Conservation (phyloP, 495 filamentous ascomycete species). For the Aspergillus nanangensis region DNA sequence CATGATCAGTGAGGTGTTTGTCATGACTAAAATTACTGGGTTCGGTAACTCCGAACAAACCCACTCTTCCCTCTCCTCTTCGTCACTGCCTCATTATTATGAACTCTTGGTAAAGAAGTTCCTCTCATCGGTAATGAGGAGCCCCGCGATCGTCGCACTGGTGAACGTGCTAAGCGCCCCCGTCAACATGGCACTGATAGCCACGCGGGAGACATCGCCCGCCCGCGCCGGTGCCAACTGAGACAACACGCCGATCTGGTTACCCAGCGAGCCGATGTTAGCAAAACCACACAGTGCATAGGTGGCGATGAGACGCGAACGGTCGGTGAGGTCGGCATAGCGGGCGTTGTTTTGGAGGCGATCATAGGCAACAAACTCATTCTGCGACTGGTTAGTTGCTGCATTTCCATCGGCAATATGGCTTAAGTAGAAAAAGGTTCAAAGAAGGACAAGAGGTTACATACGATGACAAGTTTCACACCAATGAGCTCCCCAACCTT, state of each 20-base stretch:
- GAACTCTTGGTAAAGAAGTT: too few relatives aligned
- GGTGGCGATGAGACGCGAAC: conserved; percentile 69
- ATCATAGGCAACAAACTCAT: conserved; percentile 62
- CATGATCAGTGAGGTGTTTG: too few relatives aligned
- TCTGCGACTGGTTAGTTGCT: conserved; percentile 26
- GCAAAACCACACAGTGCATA: conserved; percentile 73
- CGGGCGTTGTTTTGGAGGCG: conserved; percentile 37
- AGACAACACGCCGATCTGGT: conserved; percentile 78
- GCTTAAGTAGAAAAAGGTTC: too few relatives aligned
- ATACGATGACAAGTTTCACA: conserved; percentile 69
- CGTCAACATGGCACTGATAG: conserved; percentile 70
- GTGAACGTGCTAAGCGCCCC: conserved; percentile 78
- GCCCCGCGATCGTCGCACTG: conserved; percentile 74
- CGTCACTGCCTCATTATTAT: too few relatives aligned
- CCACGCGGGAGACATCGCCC: conserved; percentile 71
- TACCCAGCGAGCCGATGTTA: conserved; percentile 77
- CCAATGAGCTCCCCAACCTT: conserved; percentile 78
- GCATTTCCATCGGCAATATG: conserved; percentile 1
- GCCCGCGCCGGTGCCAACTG: conserved; percentile 71
- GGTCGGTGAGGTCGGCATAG: conserved; percentile 56
- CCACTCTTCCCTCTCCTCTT: too few relatives aligned
- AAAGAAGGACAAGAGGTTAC: conserved; percentile 10
- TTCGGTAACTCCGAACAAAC: too few relatives aligned
- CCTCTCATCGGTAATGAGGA: conserved; percentile 59
- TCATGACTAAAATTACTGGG: too few relatives aligned